Evolutionary conservation across 805 yeast species (phyloP).

Genomic region (Teunomyces aglyptinius): DNA sequence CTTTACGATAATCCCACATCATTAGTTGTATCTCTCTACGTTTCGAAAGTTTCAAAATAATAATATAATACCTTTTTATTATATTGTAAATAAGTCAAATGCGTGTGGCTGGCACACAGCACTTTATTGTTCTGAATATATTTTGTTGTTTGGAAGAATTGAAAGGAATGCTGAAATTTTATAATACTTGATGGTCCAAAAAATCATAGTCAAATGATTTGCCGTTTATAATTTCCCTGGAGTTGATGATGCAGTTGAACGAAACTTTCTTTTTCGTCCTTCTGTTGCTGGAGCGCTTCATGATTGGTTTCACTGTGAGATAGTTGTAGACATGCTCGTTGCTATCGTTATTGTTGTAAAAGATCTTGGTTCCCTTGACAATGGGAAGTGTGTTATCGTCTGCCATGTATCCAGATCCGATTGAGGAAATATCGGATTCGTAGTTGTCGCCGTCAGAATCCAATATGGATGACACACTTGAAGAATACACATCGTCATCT

Average conservation of each 20-base stretch:
- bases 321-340: constrained; percentile 10
- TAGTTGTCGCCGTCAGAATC: constrained; percentile 12
- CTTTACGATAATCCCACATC: neutral
- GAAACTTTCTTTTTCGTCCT: constrained; percentile 30
- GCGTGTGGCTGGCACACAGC: constrained; percentile 1
- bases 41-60: neutral
- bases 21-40: neutral
- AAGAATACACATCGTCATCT: constrained; percentile 14
- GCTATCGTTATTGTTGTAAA: constrained; percentile 1
- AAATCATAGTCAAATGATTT: constrained; percentile 43
- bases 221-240: constrained; percentile 47
- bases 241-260: constrained; percentile 41
- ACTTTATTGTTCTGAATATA: neutral
- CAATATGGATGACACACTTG: constrained; percentile 4
- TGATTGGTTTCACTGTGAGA: constrained; percentile 17
- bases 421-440: constrained; percentile 10
- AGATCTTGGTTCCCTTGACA: neutral
- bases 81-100: neutral
- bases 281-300: constrained; percentile 10
- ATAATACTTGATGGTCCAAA: constrained; percentile 35
- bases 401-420: constrained; percentile 15
- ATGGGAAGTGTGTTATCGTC: constrained; percentile 10
- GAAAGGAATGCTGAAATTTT: constrained; percentile 8
- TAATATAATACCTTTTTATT: neutral
- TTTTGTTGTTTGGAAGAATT: constrained; percentile 5